Evolutionary conservation across 345 rosid species (phyloP).

Genomic region (Salix exigua): DNA sequence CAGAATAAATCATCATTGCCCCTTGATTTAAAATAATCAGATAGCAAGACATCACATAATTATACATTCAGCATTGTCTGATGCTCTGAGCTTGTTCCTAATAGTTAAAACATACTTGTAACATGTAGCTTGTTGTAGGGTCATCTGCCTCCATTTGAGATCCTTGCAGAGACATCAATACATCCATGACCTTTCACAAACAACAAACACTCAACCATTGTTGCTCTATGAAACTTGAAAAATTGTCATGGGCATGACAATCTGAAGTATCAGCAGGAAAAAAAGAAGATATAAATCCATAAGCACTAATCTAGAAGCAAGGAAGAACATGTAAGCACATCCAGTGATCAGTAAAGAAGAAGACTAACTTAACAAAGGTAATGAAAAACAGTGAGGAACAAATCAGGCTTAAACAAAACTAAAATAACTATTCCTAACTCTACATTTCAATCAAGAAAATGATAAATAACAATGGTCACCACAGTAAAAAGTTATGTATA

Average conservation of each 20-base stretch:
- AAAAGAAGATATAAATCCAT: background rate
- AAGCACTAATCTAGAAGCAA: background rate
- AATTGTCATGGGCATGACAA: background rate
- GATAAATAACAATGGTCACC: background rate
- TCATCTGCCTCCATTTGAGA: constrained; percentile 95
- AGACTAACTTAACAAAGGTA: background rate
- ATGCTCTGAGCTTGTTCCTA: background rate
- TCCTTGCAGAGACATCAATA: constrained; percentile 91
- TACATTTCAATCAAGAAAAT: background rate
- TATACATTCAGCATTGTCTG: background rate
- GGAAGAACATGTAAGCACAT: background rate
- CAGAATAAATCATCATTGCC: constrained; percentile 5
- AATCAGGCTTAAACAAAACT: background rate
- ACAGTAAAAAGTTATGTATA: background rate
- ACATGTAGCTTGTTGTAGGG: constrained; percentile 96
- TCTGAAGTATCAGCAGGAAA: background rate
- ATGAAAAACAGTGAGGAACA: background rate
- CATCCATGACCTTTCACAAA: constrained; percentile 80
- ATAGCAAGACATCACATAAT: background rate
- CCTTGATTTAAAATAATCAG: background rate
- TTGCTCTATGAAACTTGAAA: background rate
- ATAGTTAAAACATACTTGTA: constrained; percentile 54
- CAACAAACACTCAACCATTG: background rate
- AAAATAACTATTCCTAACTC: background rate
- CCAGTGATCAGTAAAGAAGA: background rate